phyloP scores from a whole-genome alignment of 2,329 filamentous ascomycete species.

The Nakataea oryzae region DNA sequence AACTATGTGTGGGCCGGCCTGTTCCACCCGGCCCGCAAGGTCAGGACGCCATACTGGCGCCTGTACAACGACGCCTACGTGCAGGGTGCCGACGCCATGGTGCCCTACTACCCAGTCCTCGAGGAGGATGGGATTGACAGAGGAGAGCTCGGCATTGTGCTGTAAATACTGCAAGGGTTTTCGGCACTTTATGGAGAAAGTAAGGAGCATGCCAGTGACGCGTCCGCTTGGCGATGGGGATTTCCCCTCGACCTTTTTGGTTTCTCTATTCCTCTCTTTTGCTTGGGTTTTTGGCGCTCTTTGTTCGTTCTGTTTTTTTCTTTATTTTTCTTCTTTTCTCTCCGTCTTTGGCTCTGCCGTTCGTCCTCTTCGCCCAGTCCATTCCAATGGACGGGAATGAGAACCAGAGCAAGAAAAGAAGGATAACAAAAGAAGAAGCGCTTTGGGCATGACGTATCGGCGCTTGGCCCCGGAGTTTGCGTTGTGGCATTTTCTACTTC shows the following conservation, averaged over 20 bases:
- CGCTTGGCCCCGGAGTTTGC: neutral
- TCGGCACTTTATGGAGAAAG: neutral
- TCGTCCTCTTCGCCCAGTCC: neutral
- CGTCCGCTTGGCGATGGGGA: neutral
- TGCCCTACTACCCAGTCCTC: conserved; percentile 87
- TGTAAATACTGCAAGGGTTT: conserved; percentile 36
- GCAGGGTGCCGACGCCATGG: conserved; percentile 84
- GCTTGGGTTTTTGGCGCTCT: neutral
- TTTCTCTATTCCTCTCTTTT: too few relatives aligned
- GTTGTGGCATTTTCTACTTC: neutral
- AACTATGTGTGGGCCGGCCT: conserved; percentile 98
- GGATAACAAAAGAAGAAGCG: too few relatives aligned
- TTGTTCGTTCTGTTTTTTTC: neutral
- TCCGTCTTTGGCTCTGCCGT: too few relatives aligned
- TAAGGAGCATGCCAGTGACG: neutral
- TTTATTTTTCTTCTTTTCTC: too few relatives aligned
- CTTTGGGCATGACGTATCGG: neutral
- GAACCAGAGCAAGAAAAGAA: too few relatives aligned
- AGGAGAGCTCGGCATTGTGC: conserved; percentile 71
- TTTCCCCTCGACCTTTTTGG: neutral
- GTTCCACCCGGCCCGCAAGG: conserved; percentile 94
- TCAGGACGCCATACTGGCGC: conserved; percentile 89
- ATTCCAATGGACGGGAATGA: too few relatives aligned
- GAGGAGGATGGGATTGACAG: conserved; percentile 71
- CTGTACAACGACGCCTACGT: conserved; percentile 97